Evolutionary conservation across 805 yeast genomes (phyloP), one percentile per base, ranked within the genome.

Genomic region (Kazachstania taianensis): DNA sequence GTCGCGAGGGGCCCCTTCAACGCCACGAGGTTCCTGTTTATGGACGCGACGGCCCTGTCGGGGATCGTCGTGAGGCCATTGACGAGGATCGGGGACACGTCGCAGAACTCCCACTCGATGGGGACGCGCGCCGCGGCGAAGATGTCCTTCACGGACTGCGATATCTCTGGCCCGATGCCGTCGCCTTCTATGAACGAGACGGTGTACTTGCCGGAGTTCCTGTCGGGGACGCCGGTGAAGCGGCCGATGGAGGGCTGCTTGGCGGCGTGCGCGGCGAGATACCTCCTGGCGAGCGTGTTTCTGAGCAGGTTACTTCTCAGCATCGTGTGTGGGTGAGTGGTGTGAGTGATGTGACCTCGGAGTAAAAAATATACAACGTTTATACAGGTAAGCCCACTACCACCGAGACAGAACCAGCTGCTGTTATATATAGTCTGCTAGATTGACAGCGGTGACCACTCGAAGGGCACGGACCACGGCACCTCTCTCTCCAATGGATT

Each of bases 131-230:
- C 98, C 49, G 96, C 96, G 35, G 78, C 68, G 68, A 85, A 92
- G 55, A 92, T 89, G 47, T 81, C 75, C 70, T 87, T 83, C 49
- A 92, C 96, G 35, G 97, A 83, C 54, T 82, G 76, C 48, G 97
- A 81, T 61, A 92, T 92, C 66, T 92, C 98, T 35, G 79, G 73
- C 53, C 98, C 98, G 50, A 89, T 86, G 72, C 98, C 98, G 60
- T 89, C 97, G 68, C 97, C 97, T 67, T 87, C 96, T 53, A 92
- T 89, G 69, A 92, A 72, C 30, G 98, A 89, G 45, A 92, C 98
- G 37, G 84, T 76, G 69, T 77, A 89, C 55, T 81, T 82, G 46
- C 97, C 97, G 43, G 81, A 75, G 42, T 79, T 66, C 43, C 58
- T 47, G 33, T 57, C 41, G 28, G 59, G 51, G 30, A 50, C 49